A percentile compares a stretch with the other conserved stretches of the same genome.
Evolutionary conservation across 768 basidiomycete genomes (phyloP).

Genomic region (Calocybe gangraenosa): DNA sequence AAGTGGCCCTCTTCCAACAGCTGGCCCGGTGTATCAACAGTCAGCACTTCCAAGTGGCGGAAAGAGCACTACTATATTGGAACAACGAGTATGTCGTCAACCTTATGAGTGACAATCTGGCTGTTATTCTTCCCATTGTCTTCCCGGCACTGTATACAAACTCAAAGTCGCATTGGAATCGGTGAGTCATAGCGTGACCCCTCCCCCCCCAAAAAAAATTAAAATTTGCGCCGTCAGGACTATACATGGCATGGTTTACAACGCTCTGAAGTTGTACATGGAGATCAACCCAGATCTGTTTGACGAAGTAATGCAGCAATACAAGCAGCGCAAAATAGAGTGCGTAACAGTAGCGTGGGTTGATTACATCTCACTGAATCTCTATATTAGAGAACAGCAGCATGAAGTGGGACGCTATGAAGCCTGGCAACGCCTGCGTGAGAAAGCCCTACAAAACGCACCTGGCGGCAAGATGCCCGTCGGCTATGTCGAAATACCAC

Average conservation of each 20-base stretch:
- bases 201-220: slow-evolving; percentile 6
- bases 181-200: slow-evolving; percentile 69
- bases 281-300: slow-evolving; percentile 97
- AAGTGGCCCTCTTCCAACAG: slow-evolving; percentile 88
- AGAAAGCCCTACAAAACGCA: slow-evolving; percentile 68
- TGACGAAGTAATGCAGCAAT: slow-evolving; percentile 89
- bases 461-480: slow-evolving; percentile 65
- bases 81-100: slow-evolving; percentile 99
- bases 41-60: slow-evolving; percentile 99
- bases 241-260: slow-evolving; percentile 99
- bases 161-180: slow-evolving; percentile 97
- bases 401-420: slow-evolving; percentile 82
- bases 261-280: slow-evolving; percentile 97
- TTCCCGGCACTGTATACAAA: slow-evolving; percentile 96
- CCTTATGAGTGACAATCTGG: slow-evolving; percentile 95
- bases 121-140: slow-evolving; percentile 87
- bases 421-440: slow-evolving; percentile 84
- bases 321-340: slow-evolving; percentile 85
- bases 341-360: slow-evolving; percentile 35
- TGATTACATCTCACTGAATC: not conserved
- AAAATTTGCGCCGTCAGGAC: slow-evolving; percentile 53
- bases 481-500: slow-evolving; percentile 64
- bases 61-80: slow-evolving; percentile 96
- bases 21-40: slow-evolving; percentile 96
- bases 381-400: slow-evolving; percentile 70